A percentile compares a stretch with the other conserved stretches of the same genome.
Conservation (phyloP, 148 eudicot genomes). For the Fallopia convolvulus region DNA sequence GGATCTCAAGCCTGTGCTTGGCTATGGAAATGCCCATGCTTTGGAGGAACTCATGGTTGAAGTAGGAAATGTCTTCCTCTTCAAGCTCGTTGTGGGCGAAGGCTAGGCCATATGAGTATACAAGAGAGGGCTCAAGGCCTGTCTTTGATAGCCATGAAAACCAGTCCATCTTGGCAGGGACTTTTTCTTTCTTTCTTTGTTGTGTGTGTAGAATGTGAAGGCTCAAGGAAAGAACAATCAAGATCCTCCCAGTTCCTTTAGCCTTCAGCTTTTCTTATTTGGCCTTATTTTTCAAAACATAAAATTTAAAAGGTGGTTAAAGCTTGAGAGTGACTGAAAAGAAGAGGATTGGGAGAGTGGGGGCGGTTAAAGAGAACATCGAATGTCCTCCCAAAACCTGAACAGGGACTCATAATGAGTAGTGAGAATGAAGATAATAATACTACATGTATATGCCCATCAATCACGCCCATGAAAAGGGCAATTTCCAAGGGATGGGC, state of each 20-base stretch:
- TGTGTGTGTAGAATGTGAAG: background rate
- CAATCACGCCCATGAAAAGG: conserved; percentile 3
- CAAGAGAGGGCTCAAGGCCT: conserved; percentile 49
- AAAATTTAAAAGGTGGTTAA: conserved; percentile 19
- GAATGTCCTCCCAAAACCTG: background rate
- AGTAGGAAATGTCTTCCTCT: conserved; percentile 64
- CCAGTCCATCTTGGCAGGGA: conserved; percentile 60
- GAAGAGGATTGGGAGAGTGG: background rate
- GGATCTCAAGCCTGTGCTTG: conserved; percentile 87
- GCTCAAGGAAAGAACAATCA: conserved; percentile 2
- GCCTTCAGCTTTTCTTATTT: background rate
- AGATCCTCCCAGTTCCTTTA: background rate
- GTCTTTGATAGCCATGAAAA: conserved; percentile 84
- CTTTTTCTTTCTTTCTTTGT: background rate
- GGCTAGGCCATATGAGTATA: conserved; percentile 59
- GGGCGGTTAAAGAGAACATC: background rate
- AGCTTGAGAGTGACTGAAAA: conserved; percentile 46
- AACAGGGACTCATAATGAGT: background rate
- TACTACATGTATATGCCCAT: background rate
- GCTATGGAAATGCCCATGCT: conserved; percentile 92
- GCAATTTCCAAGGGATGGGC: too few relatives aligned
- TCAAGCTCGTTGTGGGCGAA: conserved; percentile 76
- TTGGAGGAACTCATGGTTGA: conserved; percentile 89
- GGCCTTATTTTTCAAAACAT: background rate
- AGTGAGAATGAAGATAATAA: background rate